Evolutionary conservation across 306 rosid genomes (phyloP), one percentile per base, ranked within the genome.

Genomic region (Prosopis cineraria): DNA sequence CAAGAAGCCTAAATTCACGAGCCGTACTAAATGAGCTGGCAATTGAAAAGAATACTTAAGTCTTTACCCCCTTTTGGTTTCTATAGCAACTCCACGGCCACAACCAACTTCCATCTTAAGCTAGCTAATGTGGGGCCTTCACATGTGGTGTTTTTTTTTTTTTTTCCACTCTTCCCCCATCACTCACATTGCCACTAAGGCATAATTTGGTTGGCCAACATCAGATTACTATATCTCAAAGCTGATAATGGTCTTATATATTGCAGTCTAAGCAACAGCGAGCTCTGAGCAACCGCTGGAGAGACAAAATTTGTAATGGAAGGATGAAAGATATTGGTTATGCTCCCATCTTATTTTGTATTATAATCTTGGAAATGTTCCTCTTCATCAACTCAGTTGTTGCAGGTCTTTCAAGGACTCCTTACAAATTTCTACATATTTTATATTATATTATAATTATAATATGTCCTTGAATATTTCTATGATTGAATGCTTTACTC

Each of bases 311-410:
- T 73, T 84, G 75, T 64, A 2, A 88, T 36, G 78, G 91, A 79
- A 85, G 78, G 82, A 59, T 88, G 80, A 66, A 82, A 30, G 88
- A 86, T 79, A 58, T 72, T 80, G 98, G 98, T 67, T 95, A 84
- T 82, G 98, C 98, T 70, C 98, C 97, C 62, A 75, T 92, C 71
- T 86, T 95, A 70, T 75, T 91, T 17, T 88, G 74, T 84, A 75
- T 74, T 69, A 87, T 95, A 83, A 58, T 91, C 74, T 44, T 78
- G 75, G 85, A 52, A 40, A 70, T 72, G 71, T 65, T 89, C 88
- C 88, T 95, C 78, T 95, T 95, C 85, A 71, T 86, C 89, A 86
- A 91, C 84, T 92, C 97, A 71, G 90, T 91, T 33, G 72, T 95
- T 72, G 87, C 89, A 80, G 98, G 98, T 95, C 85, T 70, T 44